Percentiles rank a stretch among this genome's conserved stretches.
Conservation (phyloP, 2,329 filamentous ascomycete species). For the Rosellinia necatrix region DNA sequence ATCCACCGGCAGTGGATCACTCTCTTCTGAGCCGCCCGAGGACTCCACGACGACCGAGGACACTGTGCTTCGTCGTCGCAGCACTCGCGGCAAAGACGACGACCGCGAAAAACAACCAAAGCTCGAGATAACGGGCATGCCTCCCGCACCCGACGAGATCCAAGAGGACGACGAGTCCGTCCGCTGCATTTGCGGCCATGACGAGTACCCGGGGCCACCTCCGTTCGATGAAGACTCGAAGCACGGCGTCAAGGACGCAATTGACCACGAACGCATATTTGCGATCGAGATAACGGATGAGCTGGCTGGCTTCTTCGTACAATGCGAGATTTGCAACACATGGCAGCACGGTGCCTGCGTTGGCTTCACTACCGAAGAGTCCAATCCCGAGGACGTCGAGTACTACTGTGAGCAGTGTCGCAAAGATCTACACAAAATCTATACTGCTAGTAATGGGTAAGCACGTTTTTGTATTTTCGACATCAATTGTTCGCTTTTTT, state of each 20-base stretch:
- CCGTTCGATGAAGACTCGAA: constrained; percentile 62
- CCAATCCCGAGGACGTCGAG: constrained; percentile 78
- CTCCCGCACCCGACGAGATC: constrained; percentile 64
- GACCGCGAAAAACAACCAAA: constrained; percentile 54
- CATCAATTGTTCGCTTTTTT: not conserved
- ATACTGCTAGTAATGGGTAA: constrained; percentile 82
- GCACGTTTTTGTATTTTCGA: constrained; percentile 40
- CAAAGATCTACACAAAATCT: constrained; percentile 87
- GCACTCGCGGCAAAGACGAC: constrained; percentile 74
- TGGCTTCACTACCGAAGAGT: constrained; percentile 91
- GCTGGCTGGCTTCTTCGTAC: constrained; percentile 92
- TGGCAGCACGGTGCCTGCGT: constrained; percentile 99
- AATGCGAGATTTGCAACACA: constrained; percentile 96
- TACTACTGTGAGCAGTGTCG: constrained; percentile 98
- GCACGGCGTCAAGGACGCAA: constrained; percentile 58
- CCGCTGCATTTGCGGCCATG: constrained; percentile 90
- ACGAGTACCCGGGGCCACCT: constrained; percentile 89
- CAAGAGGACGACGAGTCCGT: constrained; percentile 93
- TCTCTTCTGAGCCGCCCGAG: constrained; percentile 71
- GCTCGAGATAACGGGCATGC: constrained; percentile 54
- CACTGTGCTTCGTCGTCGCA: constrained; percentile 72
- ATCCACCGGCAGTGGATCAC: constrained; percentile 73
- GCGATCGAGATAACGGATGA: constrained; percentile 75
- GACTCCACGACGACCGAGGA: constrained; percentile 65
- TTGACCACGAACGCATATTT: constrained; percentile 61